phyloP scores from a whole-genome alignment of 768 basidiomycete genomes.

The Suillus fuscotomentosus region DNA sequence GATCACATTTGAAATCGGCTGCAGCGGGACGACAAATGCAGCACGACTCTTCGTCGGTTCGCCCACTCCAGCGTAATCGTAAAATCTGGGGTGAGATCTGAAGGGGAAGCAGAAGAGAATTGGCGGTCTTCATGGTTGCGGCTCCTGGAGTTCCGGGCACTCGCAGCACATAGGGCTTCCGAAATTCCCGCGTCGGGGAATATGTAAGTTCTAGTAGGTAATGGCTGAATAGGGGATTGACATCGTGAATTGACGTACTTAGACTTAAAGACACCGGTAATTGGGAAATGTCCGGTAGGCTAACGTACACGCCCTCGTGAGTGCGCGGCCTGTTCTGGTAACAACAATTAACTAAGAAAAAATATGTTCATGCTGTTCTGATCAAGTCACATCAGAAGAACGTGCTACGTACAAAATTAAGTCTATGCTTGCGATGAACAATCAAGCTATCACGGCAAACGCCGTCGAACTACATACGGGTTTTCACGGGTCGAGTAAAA shows the following conservation, averaged over 20 bases:
- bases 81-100: conserved; percentile 4
- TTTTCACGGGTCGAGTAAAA: background rate
- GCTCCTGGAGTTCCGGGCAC: background rate
- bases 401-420: background rate
- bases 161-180: background rate
- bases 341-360: background rate
- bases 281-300: background rate
- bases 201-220: conserved; percentile 2
- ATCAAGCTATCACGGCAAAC: background rate
- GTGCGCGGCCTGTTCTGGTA: background rate
- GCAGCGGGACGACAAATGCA: background rate
- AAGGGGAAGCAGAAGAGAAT: background rate
- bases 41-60: background rate
- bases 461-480: background rate
- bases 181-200: background rate
- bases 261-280: background rate
- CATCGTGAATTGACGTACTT: background rate
- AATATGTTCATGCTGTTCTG: background rate
- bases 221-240: background rate
- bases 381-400: background rate
- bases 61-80: background rate
- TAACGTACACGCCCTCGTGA: background rate
- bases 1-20: background rate
- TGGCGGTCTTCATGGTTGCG: background rate
- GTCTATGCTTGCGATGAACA: background rate